phyloP scores from a whole-genome alignment of 352 stramenopile species.

The Pythium phragmiticola region DNA sequence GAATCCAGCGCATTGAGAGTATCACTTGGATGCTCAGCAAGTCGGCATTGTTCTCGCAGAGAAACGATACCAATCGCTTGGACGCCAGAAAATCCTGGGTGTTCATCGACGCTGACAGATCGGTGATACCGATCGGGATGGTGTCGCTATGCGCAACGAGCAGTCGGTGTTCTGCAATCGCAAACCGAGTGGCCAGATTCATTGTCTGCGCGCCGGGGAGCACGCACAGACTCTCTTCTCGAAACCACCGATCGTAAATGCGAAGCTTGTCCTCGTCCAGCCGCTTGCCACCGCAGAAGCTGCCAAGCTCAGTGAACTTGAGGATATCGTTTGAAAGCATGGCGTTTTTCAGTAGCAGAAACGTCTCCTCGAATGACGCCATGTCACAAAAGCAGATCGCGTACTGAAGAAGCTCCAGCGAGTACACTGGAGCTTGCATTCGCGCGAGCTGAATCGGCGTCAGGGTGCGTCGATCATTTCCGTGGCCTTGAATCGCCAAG shows the following conservation, averaged over 20 bases:
- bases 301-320: slow-evolving; percentile 40
- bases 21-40: slow-evolving; percentile 66
- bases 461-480: slow-evolving; percentile 6
- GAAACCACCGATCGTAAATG: slow-evolving; percentile 62
- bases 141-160: slow-evolving; percentile 24
- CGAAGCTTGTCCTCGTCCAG: slow-evolving; percentile 17
- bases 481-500: slow-evolving; percentile 20
- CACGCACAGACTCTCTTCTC: slow-evolving; percentile 45
- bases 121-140: slow-evolving; percentile 19
- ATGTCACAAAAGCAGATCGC: slow-evolving; percentile 60
- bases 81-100: slow-evolving; percentile 49
- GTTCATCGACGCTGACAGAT: slow-evolving; percentile 13
- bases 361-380: slow-evolving; percentile 53
- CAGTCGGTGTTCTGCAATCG: slow-evolving; percentile 53
- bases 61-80: slow-evolving; percentile 65
- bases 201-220: slow-evolving; percentile 53
- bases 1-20: slow-evolving; percentile 54
- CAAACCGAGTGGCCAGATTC: slow-evolving; percentile 56
- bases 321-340: slow-evolving; percentile 54
- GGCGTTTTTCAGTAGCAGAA: slow-evolving; percentile 60
- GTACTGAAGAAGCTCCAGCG: slow-evolving; percentile 59
- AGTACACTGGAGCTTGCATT: slow-evolving; percentile 53
- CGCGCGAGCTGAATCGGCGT: slow-evolving; percentile 35
- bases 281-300: slow-evolving; percentile 1
- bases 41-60: slow-evolving; percentile 63